Evolutionary conservation across 1,139 yeast genomes (phyloP).

Genomic region (Geotrichum restrictum): DNA sequence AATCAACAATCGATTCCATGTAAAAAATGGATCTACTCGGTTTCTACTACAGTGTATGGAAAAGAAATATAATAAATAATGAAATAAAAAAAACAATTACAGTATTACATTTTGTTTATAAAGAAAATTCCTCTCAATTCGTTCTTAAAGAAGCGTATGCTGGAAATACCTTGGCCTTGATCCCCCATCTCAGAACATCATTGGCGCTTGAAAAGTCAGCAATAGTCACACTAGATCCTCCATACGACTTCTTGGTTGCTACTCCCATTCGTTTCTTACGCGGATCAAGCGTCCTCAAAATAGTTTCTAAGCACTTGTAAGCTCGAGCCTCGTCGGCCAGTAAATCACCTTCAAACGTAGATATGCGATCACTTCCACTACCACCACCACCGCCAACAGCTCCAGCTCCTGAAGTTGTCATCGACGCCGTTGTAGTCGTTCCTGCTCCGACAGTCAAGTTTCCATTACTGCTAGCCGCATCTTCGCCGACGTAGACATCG

Average conservation of each 20-base stretch:
- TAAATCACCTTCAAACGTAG: constrained; percentile 13
- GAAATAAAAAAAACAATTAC: too few relatives aligned
- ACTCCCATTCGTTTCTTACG: constrained; percentile 27
- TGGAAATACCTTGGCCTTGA: constrained; percentile 27
- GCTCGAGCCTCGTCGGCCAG: constrained; percentile 30
- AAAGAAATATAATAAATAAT: too few relatives aligned
- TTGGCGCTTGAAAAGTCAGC: constrained; percentile 27
- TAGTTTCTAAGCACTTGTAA: constrained; percentile 31
- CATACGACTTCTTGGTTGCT: background rate
- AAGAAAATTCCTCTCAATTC: background rate
- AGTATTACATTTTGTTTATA: background rate
- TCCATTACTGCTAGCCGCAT: background rate
- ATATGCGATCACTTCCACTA: background rate
- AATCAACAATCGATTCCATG: too few relatives aligned
- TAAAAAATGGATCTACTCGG: too few relatives aligned
- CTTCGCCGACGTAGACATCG: background rate
- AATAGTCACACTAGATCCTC: constrained; percentile 7
- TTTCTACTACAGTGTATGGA: too few relatives aligned
- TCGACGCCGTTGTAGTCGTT: background rate
- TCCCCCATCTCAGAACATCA: constrained; percentile 35
- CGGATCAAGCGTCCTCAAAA: constrained; percentile 39
- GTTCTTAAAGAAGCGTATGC: constrained; percentile 6
- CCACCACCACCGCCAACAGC: background rate
- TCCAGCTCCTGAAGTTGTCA: background rate
- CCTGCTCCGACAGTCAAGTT: background rate